Evolutionary conservation across 2,329 filamentous ascomycete genomes (phyloP).

Genomic region (Helicocarpus griseus): DNA sequence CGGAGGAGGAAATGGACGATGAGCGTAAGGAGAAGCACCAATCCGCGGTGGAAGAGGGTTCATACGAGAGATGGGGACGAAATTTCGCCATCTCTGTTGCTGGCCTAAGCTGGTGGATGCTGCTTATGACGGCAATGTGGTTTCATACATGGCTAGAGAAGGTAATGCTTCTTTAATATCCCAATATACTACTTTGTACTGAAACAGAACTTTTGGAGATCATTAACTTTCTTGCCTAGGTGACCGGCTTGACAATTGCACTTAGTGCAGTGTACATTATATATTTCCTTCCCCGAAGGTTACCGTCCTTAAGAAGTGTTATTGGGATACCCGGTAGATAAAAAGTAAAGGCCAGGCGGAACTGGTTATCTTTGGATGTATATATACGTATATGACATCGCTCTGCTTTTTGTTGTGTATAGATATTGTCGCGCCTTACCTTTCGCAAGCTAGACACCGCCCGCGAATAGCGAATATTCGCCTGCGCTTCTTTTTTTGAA

Average conservation of each 20-base stretch:
- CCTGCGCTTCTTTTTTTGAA: neutral
- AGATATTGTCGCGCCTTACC: neutral
- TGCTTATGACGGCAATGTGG: constrained; percentile 96
- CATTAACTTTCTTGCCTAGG: constrained; percentile 21
- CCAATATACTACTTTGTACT: neutral
- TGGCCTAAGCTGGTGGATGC: constrained; percentile 79
- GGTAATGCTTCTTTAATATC: constrained; percentile 41
- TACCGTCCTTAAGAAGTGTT: constrained; percentile 35
- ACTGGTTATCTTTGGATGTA: neutral
- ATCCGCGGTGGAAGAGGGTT: constrained; percentile 24
- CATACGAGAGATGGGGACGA: constrained; percentile 45
- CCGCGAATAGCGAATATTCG: neutral
- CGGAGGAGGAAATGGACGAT: constrained; percentile 49
- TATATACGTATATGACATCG: neutral
- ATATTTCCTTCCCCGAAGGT: constrained; percentile 41
- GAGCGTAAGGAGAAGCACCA: constrained; percentile 34
- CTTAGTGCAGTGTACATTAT: constrained; percentile 40
- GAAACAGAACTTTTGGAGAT: neutral
- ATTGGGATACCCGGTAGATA: constrained; percentile 36
- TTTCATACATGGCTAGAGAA: constrained; percentile 99
- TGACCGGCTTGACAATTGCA: constrained; percentile 42
- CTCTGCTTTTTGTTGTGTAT: constrained; percentile 3
- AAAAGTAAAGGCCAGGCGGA: neutral
- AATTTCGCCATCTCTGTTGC: constrained; percentile 50
- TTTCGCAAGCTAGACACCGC: neutral